A percentile compares a stretch with the other conserved stretches of the same genome.
These are phyloP conservation scores for Alisma plantagoaquatica DNA, from an alignment of 106 monocot species.

Conservation along the genomic window DNA sequence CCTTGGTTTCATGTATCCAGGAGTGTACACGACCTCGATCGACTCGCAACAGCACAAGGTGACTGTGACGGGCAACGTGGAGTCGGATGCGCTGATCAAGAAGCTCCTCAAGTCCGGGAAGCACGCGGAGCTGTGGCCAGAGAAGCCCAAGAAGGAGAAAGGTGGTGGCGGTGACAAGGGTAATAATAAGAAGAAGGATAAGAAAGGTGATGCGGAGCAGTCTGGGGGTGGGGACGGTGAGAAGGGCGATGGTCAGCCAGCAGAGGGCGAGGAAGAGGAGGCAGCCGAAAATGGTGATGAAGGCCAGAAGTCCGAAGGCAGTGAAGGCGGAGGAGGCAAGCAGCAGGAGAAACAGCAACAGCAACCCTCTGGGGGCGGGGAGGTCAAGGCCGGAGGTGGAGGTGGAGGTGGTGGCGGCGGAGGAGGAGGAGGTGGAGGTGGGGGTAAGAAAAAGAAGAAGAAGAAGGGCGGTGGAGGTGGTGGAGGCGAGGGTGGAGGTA, in stretches of 20 bases:
- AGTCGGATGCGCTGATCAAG: slow-evolving; percentile 8
- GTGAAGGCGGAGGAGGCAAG: background rate
- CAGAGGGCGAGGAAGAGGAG: background rate
- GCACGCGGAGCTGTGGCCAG: slow-evolving; percentile 7
- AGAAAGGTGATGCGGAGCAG: background rate
- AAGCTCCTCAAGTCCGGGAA: slow-evolving; percentile 13
- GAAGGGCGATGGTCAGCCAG: background rate
- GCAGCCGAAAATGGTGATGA: background rate
- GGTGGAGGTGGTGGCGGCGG: too few relatives aligned
- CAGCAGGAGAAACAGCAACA: background rate
- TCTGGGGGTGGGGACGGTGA: background rate
- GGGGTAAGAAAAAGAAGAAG: slow-evolving; percentile 22
- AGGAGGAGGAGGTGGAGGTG: too few relatives aligned
- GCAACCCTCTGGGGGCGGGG: background rate
- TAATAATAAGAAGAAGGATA: background rate
- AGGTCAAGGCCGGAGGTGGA: background rate
- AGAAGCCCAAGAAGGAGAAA: slow-evolving; percentile 1
- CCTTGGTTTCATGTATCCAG: too few relatives aligned
- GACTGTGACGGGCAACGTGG: slow-evolving; percentile 12
- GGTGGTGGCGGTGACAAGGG: background rate
- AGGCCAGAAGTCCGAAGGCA: too few relatives aligned
- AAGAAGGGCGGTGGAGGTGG: slow-evolving; percentile 1
- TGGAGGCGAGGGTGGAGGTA: background rate
- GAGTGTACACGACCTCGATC: slow-evolving; percentile 8
- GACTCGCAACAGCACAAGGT: slow-evolving; percentile 11